Evolutionary conservation across 345 rosid genomes (phyloP).

Genomic region (Corchorus capsularis): DNA sequence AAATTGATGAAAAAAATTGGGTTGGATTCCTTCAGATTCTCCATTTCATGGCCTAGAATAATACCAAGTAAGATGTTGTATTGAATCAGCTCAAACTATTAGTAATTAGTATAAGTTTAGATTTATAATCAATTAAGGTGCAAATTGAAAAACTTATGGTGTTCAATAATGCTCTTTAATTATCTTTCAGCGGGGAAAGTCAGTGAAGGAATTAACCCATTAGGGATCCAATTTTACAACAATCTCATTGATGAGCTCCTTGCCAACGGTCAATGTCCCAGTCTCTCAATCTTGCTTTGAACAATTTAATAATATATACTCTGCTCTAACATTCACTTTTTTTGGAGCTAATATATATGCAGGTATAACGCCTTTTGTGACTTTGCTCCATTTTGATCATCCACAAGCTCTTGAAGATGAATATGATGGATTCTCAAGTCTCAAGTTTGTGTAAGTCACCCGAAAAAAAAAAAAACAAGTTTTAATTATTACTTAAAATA

Average conservation of each 20-base stretch:
- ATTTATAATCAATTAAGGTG: too few relatives aligned
- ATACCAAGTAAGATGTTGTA: conserved; percentile 11
- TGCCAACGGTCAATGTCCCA: conserved; percentile 29
- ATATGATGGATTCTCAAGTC: conserved; percentile 19
- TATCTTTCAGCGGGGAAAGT: conserved; percentile 32
- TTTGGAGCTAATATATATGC: neutral
- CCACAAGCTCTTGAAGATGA: conserved; percentile 25
- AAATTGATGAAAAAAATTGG: conserved; percentile 17
- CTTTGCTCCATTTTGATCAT: conserved; percentile 23
- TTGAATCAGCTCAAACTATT: neutral
- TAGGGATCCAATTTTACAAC: conserved; percentile 42
- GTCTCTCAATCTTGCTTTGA: neutral
- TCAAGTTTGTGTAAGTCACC: conserved; percentile 33
- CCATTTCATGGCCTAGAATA: conserved; percentile 24
- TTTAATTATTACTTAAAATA: neutral
- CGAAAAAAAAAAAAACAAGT: neutral
- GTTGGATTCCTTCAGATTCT: conserved; percentile 22
- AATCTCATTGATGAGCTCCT: conserved; percentile 41
- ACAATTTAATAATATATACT: neutral
- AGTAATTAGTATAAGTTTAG: neutral
- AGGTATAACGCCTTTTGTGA: conserved; percentile 12
- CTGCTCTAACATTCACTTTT: neutral
- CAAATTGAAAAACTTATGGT: neutral
- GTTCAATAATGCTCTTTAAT: neutral
- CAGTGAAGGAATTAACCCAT: conserved; percentile 34